Evolutionary conservation across 805 yeast species (phyloP).

Genomic region (Candida insectalens): DNA sequence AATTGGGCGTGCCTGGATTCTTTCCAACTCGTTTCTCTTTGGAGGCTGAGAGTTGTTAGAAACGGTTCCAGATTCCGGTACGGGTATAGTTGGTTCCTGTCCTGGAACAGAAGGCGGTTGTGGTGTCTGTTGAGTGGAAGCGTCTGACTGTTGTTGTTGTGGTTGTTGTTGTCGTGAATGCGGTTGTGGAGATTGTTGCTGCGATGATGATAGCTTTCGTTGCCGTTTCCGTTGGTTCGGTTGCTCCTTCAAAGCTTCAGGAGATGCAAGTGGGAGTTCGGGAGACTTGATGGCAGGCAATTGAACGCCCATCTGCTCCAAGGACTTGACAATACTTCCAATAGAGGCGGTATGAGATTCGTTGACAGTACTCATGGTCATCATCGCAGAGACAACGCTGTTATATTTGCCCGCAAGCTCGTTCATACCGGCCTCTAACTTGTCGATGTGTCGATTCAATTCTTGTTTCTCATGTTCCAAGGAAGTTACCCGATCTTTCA

Average conservation of each 20-base stretch:
- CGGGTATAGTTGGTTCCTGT: conserved; percentile 1
- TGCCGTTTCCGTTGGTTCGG: not conserved
- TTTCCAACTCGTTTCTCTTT: conserved; percentile 6
- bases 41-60: conserved; percentile 7
- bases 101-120: conserved; percentile 5
- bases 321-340: conserved; percentile 35
- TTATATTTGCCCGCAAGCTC: conserved; percentile 48
- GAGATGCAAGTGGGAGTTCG: conserved; percentile 35
- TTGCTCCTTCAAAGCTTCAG: not conserved
- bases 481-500: conserved; percentile 21
- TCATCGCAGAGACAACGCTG: conserved; percentile 51
- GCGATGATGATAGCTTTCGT: not conserved
- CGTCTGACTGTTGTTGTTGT: conserved; percentile 5
- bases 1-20: conserved; percentile 19
- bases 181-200: conserved; percentile 3
- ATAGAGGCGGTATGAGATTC: conserved; percentile 49
- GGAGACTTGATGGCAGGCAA: conserved; percentile 57
- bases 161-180: conserved; percentile 5
- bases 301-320: conserved; percentile 53
- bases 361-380: conserved; percentile 44
- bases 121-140: too few species aligned
- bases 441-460: conserved; percentile 24
- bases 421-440: conserved; percentile 26
- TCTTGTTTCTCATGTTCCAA: conserved; percentile 20
- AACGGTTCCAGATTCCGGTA: conserved; percentile 2